Evolutionary conservation across 163 green algal species (phyloP), one percentile per base, ranked within the genome.

Genomic region (Trebouxiophyceae sp.): DNA sequence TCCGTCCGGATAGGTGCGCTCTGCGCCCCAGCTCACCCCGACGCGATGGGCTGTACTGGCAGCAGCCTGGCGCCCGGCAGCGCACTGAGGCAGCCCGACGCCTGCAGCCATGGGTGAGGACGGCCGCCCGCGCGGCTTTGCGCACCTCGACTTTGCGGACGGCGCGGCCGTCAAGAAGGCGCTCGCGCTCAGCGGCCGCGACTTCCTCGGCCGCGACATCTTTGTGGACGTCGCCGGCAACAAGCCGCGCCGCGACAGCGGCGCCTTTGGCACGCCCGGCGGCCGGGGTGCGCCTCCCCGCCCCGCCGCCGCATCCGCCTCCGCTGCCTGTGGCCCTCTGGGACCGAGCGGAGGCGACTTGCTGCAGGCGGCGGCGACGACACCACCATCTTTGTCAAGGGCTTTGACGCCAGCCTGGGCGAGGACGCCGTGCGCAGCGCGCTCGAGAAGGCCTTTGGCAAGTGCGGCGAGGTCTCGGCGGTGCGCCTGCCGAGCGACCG

Each of bases 371-470:
- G 19, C 19, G 47, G 47, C 22, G 47, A 57, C 19, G 47, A 57
- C 19, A 89, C 70, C 26, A 95, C 87, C 29, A 71, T 96, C 23
- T 97, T 97, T 77, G 81, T 97, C 57, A 95, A 95, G 82, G 93
- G 93, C 75, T 97, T 96, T 70, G 84, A 96, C 81, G 79, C 70
- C 0, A 85, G 74, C 63, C 63, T 76, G 54, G 81, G 77, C 62
- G 88, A 95, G 75, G 84, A 94, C n/a, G 82, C 67, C 19, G 76
- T 91, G 19, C 76, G 83, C 19, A 31, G 77, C 23, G 66, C 73
- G 62, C 74, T 93, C 59, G 84, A 73, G 33, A 79, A 86, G 72
- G 68, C 73, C 5, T 97, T 97, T 68, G 69, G 56, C n/a, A 65
- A 76, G 2, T 91, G 81, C 63, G 91, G 91, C 57, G 78, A 89